A percentile compares a stretch with the other conserved stretches of the same genome.
phyloP scores from a whole-genome alignment of 208 protist genomes.

The Wallacemonas rigidus region DNA sequence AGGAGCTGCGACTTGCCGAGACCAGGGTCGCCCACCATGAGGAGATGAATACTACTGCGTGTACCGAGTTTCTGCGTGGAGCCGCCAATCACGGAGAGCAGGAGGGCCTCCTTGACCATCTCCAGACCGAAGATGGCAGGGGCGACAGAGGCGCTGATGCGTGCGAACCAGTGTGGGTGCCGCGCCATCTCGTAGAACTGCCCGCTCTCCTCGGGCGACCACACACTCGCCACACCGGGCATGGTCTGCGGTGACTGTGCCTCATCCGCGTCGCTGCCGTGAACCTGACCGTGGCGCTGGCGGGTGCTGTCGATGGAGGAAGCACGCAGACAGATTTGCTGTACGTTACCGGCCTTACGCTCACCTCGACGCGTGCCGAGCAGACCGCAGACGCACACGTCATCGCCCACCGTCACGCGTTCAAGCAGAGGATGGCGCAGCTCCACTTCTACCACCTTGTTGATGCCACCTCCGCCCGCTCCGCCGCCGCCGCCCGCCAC shows the following conservation, averaged over 20 bases:
- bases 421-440: slow-evolving; percentile 73
- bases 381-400: slow-evolving; percentile 66
- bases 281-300: slow-evolving; percentile 4
- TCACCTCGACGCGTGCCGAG: slow-evolving; percentile 62
- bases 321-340: slow-evolving; percentile 44
- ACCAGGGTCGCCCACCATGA: slow-evolving; percentile 97
- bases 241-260: not conserved
- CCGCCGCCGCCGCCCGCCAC: slow-evolving; percentile 13
- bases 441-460: slow-evolving; percentile 80
- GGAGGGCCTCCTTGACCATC: slow-evolving; percentile 96
- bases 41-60: slow-evolving; percentile 93
- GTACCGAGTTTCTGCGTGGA: slow-evolving; percentile 46
- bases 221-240: slow-evolving; percentile 16
- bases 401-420: slow-evolving; percentile 67
- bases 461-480: slow-evolving; percentile 44
- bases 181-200: slow-evolving; percentile 88
- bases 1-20: slow-evolving; percentile 98
- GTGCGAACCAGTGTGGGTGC: slow-evolving; percentile 80
- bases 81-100: slow-evolving; percentile 96
- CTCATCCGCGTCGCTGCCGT: not conserved
- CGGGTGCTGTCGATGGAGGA: slow-evolving; percentile 32
- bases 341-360: slow-evolving; percentile 29
- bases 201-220: slow-evolving; percentile 66
- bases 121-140: slow-evolving; percentile 97
- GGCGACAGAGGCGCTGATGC: slow-evolving; percentile 94